Percentiles rank a stretch among this genome's conserved stretches.
phyloP scores from a whole-genome alignment of 805 yeast genomes.

The Candida michaelii region DNA sequence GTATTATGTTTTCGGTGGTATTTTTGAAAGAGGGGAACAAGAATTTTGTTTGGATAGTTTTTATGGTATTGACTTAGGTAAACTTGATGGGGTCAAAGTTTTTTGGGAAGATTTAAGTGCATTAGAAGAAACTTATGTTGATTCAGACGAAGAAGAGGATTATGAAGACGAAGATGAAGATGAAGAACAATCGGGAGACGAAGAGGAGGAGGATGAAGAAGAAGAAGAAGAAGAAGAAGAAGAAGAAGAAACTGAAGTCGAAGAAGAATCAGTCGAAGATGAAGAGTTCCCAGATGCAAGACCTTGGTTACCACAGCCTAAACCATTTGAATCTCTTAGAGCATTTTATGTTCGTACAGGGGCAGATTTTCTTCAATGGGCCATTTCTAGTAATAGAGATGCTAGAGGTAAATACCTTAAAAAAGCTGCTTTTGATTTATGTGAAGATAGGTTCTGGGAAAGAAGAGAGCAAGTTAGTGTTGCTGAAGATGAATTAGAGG shows the following conservation, averaged over 20 bases:
- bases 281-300: conserved; percentile 85
- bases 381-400: conserved; percentile 79
- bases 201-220: conserved; percentile 30
- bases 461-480: conserved; percentile 89
- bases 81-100: conserved; percentile 82
- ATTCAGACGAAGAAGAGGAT: conserved; percentile 65
- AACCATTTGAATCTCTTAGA: conserved; percentile 83
- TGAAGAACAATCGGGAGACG: conserved; percentile 64
- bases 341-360: conserved; percentile 86
- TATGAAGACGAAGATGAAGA: conserved; percentile 47
- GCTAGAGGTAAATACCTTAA: conserved; percentile 89
- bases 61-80: conserved; percentile 82
- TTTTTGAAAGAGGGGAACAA: conserved; percentile 83
- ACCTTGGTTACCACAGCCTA: conserved; percentile 98
- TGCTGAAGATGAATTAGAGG: conserved; percentile 87
- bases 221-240: conserved; percentile 40
- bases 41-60: conserved; percentile 84
- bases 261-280: conserved; percentile 56
- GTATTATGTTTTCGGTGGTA: conserved; percentile 84
- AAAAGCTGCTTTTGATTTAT: conserved; percentile 82
- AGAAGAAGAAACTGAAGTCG: conserved; percentile 57
- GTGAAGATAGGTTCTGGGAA: conserved; percentile 98
- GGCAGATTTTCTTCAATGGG: conserved; percentile 87
- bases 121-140: conserved; percentile 50
- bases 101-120: conserved; percentile 85